Percentiles rank a stretch among this genome's conserved stretches.
Conservation (phyloP, 2,329 filamentous ascomycete genomes). For the Periconia macrospinosa region DNA sequence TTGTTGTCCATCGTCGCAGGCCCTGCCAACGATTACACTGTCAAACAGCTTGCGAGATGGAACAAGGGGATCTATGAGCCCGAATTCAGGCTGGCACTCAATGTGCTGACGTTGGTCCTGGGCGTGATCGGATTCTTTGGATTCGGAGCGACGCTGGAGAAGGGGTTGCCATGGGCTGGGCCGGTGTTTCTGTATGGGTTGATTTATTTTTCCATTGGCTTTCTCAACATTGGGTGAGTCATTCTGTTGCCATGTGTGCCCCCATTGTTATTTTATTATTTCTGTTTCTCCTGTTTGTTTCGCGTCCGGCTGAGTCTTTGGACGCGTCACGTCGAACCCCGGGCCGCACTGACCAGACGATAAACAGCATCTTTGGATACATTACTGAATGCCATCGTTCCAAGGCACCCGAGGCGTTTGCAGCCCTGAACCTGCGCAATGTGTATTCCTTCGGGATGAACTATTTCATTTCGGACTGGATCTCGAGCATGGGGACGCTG, state of each 20-base stretch:
- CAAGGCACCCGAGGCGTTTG: constrained; percentile 78
- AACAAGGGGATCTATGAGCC: constrained; percentile 87
- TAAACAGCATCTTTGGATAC: constrained; percentile 54
- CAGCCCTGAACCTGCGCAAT: constrained; percentile 88
- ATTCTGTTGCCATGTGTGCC: no score
- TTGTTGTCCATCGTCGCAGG: constrained; percentile 76
- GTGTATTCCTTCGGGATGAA: constrained; percentile 85
- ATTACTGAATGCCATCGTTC: constrained; percentile 90
- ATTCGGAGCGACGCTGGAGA: constrained; percentile 72
- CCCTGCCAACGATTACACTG: constrained; percentile 70
- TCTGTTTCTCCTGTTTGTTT: not conserved
- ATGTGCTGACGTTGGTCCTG: constrained; percentile 76
- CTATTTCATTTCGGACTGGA: constrained; percentile 80
- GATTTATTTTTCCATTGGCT: constrained; percentile 24
- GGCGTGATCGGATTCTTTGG: constrained; percentile 80
- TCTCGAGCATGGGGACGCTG: constrained; percentile 62
- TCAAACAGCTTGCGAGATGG: constrained; percentile 67
- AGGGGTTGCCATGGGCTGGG: constrained; percentile 41
- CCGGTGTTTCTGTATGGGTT: constrained; percentile 24
- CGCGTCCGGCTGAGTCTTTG: not conserved
- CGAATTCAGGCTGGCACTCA: constrained; percentile 80
- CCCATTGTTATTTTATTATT: not conserved
- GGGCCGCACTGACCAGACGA: not conserved
- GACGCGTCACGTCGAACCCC: not conserved
- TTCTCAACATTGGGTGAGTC: constrained; percentile 17